A percentile compares a stretch with the other conserved stretches of the same genome.
Evolutionary conservation across 176 grass and related monocot species (phyloP).

Genomic region (Carex parvula): DNA sequence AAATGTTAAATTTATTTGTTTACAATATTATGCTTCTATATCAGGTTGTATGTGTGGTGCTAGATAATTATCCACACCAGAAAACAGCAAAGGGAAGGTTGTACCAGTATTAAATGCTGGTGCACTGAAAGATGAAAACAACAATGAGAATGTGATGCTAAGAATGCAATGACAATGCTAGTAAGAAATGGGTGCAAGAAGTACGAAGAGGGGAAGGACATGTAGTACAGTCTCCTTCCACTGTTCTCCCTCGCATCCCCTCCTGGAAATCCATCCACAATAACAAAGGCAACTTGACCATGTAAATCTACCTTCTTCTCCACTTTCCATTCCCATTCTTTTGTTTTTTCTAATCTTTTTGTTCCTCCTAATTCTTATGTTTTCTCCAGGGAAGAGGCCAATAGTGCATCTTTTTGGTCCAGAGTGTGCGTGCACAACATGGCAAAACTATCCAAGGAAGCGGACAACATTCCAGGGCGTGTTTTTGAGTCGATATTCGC

Average conservation of each 20-base stretch:
- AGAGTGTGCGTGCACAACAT: constrained; percentile 93
- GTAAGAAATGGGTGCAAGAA: constrained; percentile 50
- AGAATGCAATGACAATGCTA: constrained; percentile 21
- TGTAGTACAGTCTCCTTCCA: constrained; percentile 32
- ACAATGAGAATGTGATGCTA: constrained; percentile 21
- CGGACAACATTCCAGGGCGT: constrained; percentile 84
- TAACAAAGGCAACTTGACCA: constrained; percentile 56
- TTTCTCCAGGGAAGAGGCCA: constrained; percentile 69
- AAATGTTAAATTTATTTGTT: not conserved
- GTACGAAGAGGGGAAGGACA: constrained; percentile 51
- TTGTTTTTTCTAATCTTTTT: not conserved
- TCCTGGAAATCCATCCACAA: constrained; percentile 76
- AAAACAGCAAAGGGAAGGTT: constrained; percentile 38
- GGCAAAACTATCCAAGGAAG: constrained; percentile 85
- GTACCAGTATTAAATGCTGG: not conserved
- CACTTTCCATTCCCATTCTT: not conserved
- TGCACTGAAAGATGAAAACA: constrained; percentile 16
- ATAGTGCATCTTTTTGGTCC: constrained; percentile 83
- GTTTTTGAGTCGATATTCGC: constrained; percentile 86
- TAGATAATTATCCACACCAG: constrained; percentile 75
- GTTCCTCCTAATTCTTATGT: constrained; percentile 28
- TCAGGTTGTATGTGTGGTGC: constrained; percentile 78
- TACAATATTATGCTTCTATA: constrained; percentile 10
- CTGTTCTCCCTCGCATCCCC: constrained; percentile 45
- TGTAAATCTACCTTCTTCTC: constrained; percentile 44